These are phyloP conservation scores for Wickerhamomyces bovis DNA, from an alignment of 805 yeast species.

Conservation along the genomic window DNA sequence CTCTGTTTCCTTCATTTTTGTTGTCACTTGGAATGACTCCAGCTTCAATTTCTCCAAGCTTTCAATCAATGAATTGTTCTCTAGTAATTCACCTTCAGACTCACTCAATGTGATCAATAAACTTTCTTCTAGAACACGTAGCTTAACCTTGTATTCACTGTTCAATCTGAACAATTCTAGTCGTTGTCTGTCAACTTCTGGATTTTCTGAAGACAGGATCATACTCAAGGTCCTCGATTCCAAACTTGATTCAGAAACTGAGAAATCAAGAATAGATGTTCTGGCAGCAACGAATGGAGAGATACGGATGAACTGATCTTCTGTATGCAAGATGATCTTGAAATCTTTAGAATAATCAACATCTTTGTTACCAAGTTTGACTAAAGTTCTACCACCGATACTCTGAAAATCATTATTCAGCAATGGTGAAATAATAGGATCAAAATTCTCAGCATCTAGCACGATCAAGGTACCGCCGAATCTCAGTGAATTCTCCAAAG, in stretches of 20 bases:
- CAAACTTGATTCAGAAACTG: constrained; percentile 62
- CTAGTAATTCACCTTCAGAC: constrained; percentile 58
- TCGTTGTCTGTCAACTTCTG: constrained; percentile 61
- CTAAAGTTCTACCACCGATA: constrained; percentile 64
- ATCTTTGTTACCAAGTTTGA: constrained; percentile 54
- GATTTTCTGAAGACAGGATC: constrained; percentile 48
- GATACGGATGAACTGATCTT: constrained; percentile 42
- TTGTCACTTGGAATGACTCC: constrained; percentile 50
- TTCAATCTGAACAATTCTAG: constrained; percentile 46
- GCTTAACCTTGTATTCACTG: constrained; percentile 49
- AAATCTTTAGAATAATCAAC: constrained; percentile 67
- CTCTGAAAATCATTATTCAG: constrained; percentile 53
- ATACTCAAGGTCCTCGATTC: constrained; percentile 56
- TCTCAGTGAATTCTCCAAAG: constrained; percentile 71
- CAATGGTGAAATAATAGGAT: constrained; percentile 64
- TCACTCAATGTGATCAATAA: constrained; percentile 53
- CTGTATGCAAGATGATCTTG: constrained; percentile 53
- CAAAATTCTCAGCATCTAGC: constrained; percentile 74
- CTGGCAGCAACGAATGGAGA: constrained; percentile 57
- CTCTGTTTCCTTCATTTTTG: constrained; percentile 48
- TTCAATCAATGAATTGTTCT: constrained; percentile 52
- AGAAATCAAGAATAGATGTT: constrained; percentile 60
- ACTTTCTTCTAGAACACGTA: constrained; percentile 51
- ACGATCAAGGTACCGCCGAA: constrained; percentile 76
- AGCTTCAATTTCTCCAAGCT: constrained; percentile 60